phyloP scores from a whole-genome alignment of 78 protist species.

The Planoprotostelium fungivorum region DNA sequence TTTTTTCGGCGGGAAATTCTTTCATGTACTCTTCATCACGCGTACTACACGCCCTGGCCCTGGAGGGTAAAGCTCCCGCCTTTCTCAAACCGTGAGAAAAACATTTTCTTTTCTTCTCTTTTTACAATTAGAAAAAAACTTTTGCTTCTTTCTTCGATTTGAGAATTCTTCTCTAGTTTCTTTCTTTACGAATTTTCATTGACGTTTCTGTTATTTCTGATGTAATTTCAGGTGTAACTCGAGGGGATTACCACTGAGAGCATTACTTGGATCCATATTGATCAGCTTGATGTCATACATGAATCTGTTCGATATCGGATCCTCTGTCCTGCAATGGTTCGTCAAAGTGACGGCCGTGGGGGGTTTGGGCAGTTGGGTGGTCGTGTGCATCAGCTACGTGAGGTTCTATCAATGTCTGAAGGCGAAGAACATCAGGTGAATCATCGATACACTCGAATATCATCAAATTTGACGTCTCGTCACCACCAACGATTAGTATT shows the following conservation, averaged over 20 bases:
- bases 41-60: background rate
- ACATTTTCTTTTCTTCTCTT: no score
- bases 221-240: no score
- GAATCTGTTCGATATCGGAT: background rate
- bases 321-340: background rate
- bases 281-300: background rate
- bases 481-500: no score
- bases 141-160: no score
- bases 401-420: background rate
- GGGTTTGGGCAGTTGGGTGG: background rate
- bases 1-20: slow-evolving; percentile 5
- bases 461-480: background rate
- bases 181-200: no score
- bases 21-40: background rate
- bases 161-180: no score
- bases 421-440: background rate
- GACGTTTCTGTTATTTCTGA: no score
- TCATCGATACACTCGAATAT: no score
- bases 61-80: slow-evolving; percentile 1
- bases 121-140: no score
- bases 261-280: no score
- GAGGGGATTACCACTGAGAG: no score
- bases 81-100: background rate
- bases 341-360: background rate
- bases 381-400: background rate